Evolutionary conservation across 2,329 filamentous ascomycete genomes (phyloP).

Genomic region (Colletotrichum sp.): DNA sequence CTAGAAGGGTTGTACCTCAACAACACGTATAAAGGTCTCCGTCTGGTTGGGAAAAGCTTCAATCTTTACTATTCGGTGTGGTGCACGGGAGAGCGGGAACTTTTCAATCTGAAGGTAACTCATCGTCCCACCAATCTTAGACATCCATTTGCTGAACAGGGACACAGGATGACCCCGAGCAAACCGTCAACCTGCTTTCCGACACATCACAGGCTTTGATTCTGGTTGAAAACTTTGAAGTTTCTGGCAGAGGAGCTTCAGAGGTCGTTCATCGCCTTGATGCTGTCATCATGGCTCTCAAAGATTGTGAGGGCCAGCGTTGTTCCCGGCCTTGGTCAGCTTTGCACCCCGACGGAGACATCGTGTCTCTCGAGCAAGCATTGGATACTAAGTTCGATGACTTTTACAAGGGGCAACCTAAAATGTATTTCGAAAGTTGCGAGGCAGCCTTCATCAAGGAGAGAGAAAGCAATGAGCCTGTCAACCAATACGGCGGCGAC

Average conservation of each 20-base stretch:
- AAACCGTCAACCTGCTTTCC: neutral
- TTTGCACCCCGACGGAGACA: neutral
- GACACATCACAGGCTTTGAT: neutral
- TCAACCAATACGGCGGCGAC: neutral
- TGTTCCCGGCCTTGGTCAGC: neutral
- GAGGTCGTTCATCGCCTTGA: neutral
- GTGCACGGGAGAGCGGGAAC: constrained; percentile 53
- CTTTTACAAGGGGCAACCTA: neutral
- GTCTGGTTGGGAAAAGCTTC: constrained; percentile 49
- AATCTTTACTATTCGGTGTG: constrained; percentile 61
- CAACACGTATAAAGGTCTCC: constrained; percentile 60
- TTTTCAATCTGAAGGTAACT: constrained; percentile 53
- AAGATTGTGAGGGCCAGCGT: neutral
- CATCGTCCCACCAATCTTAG: neutral
- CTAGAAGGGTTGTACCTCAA: constrained; percentile 21
- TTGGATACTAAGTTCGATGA: neutral
- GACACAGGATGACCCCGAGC: neutral
- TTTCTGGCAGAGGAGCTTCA: neutral
- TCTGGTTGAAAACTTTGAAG: neutral
- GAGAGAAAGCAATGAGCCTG: neutral
- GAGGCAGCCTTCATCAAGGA: neutral
- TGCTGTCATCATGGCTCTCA: neutral
- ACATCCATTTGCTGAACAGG: neutral
- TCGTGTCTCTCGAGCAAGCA: neutral
- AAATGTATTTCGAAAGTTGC: constrained; percentile 5